Conservation (phyloP, 192 early-diverging fungal species). For the Coemansia sp. region DNA sequence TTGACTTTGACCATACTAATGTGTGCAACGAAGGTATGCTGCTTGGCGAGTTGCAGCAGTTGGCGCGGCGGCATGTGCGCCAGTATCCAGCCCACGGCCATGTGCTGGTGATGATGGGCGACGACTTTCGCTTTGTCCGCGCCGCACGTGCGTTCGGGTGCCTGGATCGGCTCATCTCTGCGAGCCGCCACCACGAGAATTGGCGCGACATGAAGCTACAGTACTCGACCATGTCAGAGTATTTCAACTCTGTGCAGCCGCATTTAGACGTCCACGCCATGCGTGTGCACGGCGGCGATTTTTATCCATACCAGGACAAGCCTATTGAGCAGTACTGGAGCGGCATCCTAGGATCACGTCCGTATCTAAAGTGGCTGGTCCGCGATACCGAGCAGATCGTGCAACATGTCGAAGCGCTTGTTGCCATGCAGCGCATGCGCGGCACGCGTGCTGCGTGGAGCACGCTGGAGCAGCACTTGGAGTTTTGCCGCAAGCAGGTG, state of each 20-base stretch:
- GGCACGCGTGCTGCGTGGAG: neutral
- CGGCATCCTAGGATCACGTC: slow-evolving; percentile 38
- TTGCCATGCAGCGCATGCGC: slow-evolving; percentile 18
- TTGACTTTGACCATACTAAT: slow-evolving; percentile 37
- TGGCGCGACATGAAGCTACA: slow-evolving; percentile 16
- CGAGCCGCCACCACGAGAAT: neutral
- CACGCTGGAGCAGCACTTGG: slow-evolving; percentile 28
- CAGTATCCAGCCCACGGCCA: slow-evolving; percentile 50
- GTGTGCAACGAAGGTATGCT: slow-evolving; percentile 24
- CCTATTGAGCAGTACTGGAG: slow-evolving; percentile 54
- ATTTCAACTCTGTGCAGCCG: slow-evolving; percentile 19
- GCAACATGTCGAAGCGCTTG: slow-evolving; percentile 39
- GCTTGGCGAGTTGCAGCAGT: slow-evolving; percentile 18
- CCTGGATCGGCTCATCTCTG: slow-evolving; percentile 28
- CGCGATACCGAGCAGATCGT: slow-evolving; percentile 41
- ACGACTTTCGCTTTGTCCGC: slow-evolving; percentile 35
- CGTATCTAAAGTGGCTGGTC: slow-evolving; percentile 40
- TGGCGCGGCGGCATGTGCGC: slow-evolving; percentile 22
- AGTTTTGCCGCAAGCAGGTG: slow-evolving; percentile 47
- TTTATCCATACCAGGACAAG: slow-evolving; percentile 53
- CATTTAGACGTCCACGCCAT: neutral
- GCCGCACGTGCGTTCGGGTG: slow-evolving; percentile 33
- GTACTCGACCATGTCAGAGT: slow-evolving; percentile 44
- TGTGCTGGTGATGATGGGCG: slow-evolving; percentile 50
- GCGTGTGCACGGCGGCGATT: slow-evolving; percentile 24